These are phyloP conservation scores for Lindgomyces ingoldianus DNA, from an alignment of 495 filamentous ascomycete genomes.

Conservation along the genomic window DNA sequence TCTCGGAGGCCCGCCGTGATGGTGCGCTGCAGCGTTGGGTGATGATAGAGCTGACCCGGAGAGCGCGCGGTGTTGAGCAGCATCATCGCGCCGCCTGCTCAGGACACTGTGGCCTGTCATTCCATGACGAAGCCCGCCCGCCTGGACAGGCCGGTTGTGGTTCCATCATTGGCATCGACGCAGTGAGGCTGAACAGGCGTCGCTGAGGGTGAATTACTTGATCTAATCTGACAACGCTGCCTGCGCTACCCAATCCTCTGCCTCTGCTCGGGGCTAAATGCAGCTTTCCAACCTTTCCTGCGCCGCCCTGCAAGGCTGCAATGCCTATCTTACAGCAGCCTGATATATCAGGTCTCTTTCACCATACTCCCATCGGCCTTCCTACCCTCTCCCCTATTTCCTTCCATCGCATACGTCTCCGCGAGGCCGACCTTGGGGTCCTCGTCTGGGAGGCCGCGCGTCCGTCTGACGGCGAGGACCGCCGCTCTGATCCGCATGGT, in stretches of 20 bases:
- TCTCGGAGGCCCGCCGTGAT: neutral
- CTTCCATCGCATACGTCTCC: constrained; percentile 64
- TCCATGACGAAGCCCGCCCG: constrained; percentile 34
- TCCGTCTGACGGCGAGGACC: constrained; percentile 72
- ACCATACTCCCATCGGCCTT: constrained; percentile 67
- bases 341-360: constrained; percentile 54
- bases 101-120: constrained; percentile 11
- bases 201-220: constrained; percentile 42
- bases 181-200: constrained; percentile 17
- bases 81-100: constrained; percentile 20
- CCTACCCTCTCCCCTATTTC: constrained; percentile 56
- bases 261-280: neutral
- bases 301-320: neutral
- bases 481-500: constrained; percentile 74
- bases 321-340: constrained; percentile 5
- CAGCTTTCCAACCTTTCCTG: neutral
- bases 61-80: constrained; percentile 4
- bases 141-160: constrained; percentile 19
- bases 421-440: constrained; percentile 66
- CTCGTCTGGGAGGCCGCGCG: constrained; percentile 74
- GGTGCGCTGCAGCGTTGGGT: constrained; percentile 28
- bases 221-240: constrained; percentile 45
- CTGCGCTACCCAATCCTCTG: neutral
- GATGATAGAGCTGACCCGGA: constrained; percentile 37
- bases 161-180: constrained; percentile 23